A percentile compares a stretch with the other conserved stretches of the same genome.
These are phyloP conservation scores for Taphrina sp. DNA, from an alignment of 1,139 yeast genomes.

Conservation along the genomic window DNA sequence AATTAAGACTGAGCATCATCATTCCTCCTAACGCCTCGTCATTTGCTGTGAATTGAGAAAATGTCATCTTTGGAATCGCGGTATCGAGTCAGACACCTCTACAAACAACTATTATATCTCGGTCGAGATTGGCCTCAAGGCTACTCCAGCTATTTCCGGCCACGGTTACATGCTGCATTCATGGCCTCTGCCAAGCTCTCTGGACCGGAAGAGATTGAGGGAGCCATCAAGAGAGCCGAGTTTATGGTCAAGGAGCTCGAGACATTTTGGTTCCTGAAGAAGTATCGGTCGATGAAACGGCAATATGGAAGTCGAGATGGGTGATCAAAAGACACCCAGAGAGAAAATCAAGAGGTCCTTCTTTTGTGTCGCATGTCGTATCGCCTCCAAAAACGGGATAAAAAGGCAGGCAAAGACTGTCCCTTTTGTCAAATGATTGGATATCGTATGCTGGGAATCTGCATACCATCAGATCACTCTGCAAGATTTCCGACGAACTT, in stretches of 20 bases:
- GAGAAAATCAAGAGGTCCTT: too few species aligned
- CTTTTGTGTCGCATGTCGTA: too few species aligned
- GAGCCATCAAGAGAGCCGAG: conserved; percentile 34
- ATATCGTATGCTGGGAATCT: too few species aligned
- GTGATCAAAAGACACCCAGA: too few species aligned
- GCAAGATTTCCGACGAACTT: too few species aligned
- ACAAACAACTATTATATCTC: conserved; percentile 36
- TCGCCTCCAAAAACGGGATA: too few species aligned
- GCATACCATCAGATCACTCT: too few species aligned
- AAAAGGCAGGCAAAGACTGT: too few species aligned
- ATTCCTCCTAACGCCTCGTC: too few species aligned
- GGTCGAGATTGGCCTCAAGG: conserved; percentile 39
- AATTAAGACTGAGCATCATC: too few species aligned
- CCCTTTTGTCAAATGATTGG: too few species aligned
- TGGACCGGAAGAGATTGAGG: conserved; percentile 30
- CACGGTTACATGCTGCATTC: conserved; percentile 36
- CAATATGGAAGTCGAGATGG: conserved; percentile 23
- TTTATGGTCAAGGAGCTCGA: conserved; percentile 35
- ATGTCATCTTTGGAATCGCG: conserved; percentile 5
- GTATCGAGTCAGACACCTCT: conserved; percentile 35
- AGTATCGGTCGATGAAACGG: conserved; percentile 23
- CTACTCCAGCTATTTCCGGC: conserved; percentile 35
- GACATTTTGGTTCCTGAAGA: conserved; percentile 29
- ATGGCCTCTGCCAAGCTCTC: conserved; percentile 29
- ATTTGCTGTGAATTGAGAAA: background rate